These are phyloP conservation scores for Blastocystis hominis DNA, from an alignment of 352 stramenopile species.

Conservation along the genomic window DNA sequence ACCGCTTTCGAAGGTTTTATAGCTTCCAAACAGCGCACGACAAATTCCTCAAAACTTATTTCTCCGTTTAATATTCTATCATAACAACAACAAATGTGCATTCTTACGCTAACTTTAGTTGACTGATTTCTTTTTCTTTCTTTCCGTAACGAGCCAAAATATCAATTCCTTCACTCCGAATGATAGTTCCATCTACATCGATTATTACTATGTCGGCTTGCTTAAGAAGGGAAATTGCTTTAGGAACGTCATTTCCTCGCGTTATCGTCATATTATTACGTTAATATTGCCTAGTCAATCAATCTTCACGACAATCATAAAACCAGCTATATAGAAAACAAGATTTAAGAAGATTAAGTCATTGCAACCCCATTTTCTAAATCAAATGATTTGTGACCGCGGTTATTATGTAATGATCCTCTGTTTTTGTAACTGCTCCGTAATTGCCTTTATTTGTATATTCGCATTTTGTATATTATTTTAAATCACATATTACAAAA, in stretches of 20 bases:
- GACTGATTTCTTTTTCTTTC: constrained; percentile 9
- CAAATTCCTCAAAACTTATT: constrained; percentile 7
- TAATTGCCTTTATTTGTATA: no score
- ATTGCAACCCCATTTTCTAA: no score
- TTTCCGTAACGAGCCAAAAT: background rate
- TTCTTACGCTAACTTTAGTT: background rate
- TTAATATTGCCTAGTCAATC: background rate
- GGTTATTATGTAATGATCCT: no score
- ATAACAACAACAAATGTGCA: background rate
- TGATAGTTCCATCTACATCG: constrained; percentile 48
- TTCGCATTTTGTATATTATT: no score
- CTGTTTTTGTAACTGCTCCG: no score
- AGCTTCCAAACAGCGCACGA: background rate
- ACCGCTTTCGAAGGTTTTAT: constrained; percentile 18
- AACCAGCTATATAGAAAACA: no score
- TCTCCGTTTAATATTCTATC: background rate
- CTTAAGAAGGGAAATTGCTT: background rate
- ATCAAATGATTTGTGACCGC: no score
- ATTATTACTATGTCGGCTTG: background rate
- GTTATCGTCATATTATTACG: background rate
- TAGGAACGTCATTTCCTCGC: background rate
- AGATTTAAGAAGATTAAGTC: no score
- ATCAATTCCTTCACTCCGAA: constrained; percentile 39
- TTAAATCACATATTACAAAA: no score
- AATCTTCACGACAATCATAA: no score